Evolutionary conservation across 257 asterid species (phyloP).

Genomic region (Nicotiana noctiflora): DNA sequence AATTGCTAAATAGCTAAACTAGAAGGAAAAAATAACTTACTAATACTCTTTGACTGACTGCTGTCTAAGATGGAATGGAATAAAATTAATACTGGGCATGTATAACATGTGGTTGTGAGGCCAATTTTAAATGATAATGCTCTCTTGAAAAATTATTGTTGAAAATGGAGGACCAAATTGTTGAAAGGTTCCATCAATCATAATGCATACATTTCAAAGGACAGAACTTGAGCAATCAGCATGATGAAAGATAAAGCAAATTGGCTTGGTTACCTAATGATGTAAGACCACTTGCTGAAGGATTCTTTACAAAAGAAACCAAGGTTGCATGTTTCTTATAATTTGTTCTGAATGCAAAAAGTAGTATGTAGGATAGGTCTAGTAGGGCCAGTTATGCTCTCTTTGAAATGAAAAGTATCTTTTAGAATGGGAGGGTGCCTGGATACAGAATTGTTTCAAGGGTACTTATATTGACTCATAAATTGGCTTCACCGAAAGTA

Average conservation of each 20-base stretch:
- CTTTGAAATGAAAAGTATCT: neutral
- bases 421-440: neutral
- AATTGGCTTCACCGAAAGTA: neutral
- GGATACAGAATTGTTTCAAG: conserved; percentile 5
- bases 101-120: neutral
- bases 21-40: neutral
- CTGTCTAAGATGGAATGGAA: neutral
- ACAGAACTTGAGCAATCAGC: neutral
- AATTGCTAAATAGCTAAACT: too few relatives aligned
- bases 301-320: neutral
- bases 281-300: neutral
- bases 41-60: neutral
- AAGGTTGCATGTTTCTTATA: neutral
- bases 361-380: neutral
- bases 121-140: neutral
- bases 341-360: neutral
- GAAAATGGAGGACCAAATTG: neutral
- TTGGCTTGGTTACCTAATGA: neutral
- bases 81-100: neutral
- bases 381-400: neutral
- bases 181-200: neutral
- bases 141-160: neutral
- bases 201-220: neutral
- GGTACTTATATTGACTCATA: neutral
- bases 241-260: neutral